These are phyloP conservation scores for Camelina neglecta DNA, from an alignment of 345 rosid species.

Conservation along the genomic window DNA sequence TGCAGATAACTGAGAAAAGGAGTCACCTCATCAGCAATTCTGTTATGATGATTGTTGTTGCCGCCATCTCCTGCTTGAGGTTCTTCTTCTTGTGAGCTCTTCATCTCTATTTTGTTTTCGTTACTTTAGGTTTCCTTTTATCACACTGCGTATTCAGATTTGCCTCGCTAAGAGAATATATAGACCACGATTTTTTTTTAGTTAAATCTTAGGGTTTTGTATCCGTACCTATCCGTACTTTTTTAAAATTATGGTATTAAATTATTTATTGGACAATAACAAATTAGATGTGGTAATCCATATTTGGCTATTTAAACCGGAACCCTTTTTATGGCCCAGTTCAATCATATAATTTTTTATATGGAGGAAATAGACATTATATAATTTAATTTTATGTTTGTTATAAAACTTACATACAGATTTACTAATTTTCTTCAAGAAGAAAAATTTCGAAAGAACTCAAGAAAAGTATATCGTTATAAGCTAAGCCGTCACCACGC, in stretches of 20 bases:
- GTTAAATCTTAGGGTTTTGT: too few relatives aligned
- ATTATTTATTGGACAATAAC: too few relatives aligned
- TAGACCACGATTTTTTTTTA: too few relatives aligned
- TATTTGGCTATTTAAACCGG: background rate
- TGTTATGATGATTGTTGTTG: background rate
- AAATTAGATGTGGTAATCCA: background rate
- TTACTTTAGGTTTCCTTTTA: background rate
- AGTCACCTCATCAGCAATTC: slow-evolving; percentile 5
- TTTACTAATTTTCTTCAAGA: background rate
- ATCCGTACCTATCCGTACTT: too few relatives aligned
- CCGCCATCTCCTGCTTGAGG: background rate
- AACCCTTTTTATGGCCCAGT: background rate
- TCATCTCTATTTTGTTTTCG: slow-evolving; percentile 12
- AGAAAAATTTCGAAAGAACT: background rate
- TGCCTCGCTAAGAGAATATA: slow-evolving; percentile 15
- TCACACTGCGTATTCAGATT: slow-evolving; percentile 1
- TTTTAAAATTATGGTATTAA: too few relatives aligned
- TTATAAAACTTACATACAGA: background rate
- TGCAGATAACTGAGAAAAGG: slow-evolving; percentile 14
- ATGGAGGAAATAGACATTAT: background rate
- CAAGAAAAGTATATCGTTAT: background rate
- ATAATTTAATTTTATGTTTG: background rate
- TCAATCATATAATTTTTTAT: background rate
- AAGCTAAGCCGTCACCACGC: slow-evolving; percentile 27
- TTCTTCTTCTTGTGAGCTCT: background rate